Evolutionary conservation across 371 early-diverging fungal genomes (phyloP).

Genomic region (Mucor ambiguus): DNA sequence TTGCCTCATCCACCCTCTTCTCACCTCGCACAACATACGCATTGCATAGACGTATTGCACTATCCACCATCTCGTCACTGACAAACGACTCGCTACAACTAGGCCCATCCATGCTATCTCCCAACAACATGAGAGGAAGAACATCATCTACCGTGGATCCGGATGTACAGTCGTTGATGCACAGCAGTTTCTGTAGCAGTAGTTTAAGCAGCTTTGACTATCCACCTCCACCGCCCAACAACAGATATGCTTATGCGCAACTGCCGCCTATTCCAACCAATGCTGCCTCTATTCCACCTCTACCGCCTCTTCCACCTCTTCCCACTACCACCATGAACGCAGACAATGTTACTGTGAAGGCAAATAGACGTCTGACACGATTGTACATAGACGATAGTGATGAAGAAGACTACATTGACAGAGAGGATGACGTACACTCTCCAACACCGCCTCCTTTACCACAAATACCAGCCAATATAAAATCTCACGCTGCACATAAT

Average conservation of each 20-base stretch:
- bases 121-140: constrained; percentile 5
- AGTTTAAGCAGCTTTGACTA: neutral
- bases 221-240: constrained; percentile 13
- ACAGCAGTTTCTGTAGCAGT: constrained; percentile 11
- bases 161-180: constrained; percentile 20
- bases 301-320: neutral
- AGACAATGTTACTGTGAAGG: neutral
- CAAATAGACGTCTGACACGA: constrained; percentile 24
- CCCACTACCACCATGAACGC: neutral
- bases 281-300: neutral
- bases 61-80: constrained; percentile 35
- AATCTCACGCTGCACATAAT: neutral
- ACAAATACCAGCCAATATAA: neutral
- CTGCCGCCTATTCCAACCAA: constrained; percentile 35
- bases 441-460: constrained; percentile 21
- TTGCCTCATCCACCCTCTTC: constrained; percentile 42
- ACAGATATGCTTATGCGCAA: constrained; percentile 29
- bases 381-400: constrained; percentile 33
- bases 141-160: constrained; percentile 21
- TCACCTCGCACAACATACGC: constrained; percentile 36
- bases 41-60: constrained; percentile 24
- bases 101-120: constrained; percentile 13
- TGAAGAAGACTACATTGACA: constrained; percentile 15
- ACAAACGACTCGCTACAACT: constrained; percentile 21
- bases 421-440: constrained; percentile 5